These are phyloP conservation scores for Musa acuminata DNA, from an alignment of 176 grass and related monocot genomes.

Conservation along the genomic window DNA sequence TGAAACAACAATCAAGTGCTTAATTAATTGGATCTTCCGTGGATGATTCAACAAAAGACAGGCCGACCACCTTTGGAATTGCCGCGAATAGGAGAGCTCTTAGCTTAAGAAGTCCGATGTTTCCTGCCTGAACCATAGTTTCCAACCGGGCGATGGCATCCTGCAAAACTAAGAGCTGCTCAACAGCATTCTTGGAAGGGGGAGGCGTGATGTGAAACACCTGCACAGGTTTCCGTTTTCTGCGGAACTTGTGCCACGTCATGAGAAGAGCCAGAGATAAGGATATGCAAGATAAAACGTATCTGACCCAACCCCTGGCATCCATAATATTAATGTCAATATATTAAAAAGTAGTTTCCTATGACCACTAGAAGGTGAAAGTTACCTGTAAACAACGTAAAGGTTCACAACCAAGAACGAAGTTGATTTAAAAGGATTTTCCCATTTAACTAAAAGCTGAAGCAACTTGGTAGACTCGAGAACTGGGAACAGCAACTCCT, in stretches of 20 bases:
- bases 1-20: slow-evolving; percentile 9
- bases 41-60: background rate
- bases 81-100: slow-evolving; percentile 62
- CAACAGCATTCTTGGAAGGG: slow-evolving; percentile 65
- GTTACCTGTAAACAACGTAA: slow-evolving; percentile 55
- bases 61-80: slow-evolving; percentile 57
- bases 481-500: slow-evolving; percentile 67
- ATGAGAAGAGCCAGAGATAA: slow-evolving; percentile 43
- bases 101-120: slow-evolving; percentile 76
- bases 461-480: slow-evolving; percentile 43
- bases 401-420: slow-evolving; percentile 58
- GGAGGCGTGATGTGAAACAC: slow-evolving; percentile 55
- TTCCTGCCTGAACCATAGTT: slow-evolving; percentile 43
- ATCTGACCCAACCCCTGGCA: slow-evolving; percentile 44
- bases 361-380: too few relatives aligned
- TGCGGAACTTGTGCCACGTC: slow-evolving; percentile 49
- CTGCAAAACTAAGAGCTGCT: slow-evolving; percentile 60
- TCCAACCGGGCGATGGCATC: slow-evolving; percentile 59
- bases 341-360: too few relatives aligned
- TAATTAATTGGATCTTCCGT: background rate
- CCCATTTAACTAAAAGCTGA: slow-evolving; percentile 58
- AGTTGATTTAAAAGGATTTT: slow-evolving; percentile 61
- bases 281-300: slow-evolving; percentile 31
- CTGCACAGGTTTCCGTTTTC: slow-evolving; percentile 37
- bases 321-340: slow-evolving; percentile 6